Conservation (phyloP, 2,329 filamentous ascomycete genomes). For the Sclerotinia borealis region DNA sequence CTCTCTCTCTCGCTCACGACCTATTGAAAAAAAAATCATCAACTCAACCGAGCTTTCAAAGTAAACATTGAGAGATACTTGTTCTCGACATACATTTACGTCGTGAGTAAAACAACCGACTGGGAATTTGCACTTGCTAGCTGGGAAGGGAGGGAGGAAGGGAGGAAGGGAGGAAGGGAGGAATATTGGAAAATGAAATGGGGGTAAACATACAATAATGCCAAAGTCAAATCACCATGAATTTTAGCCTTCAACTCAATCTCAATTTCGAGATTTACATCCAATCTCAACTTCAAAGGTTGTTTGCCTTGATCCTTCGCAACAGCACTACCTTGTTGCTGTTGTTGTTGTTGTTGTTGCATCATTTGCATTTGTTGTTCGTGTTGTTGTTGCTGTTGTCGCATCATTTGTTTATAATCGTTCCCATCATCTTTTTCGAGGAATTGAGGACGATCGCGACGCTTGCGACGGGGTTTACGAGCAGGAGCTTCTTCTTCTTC, state of each 20-base stretch:
- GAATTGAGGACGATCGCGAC: slow-evolving; percentile 12
- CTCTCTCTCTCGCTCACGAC: not conserved
- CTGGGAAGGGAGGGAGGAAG: not conserved
- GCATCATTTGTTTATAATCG: slow-evolving; percentile 8
- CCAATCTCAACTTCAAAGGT: slow-evolving; percentile 62
- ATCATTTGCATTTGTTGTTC: slow-evolving; percentile 13
- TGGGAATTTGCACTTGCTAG: not conserved
- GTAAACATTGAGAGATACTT: slow-evolving; percentile 1
- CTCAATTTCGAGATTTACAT: slow-evolving; percentile 73
- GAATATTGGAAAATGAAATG: too few relatives aligned
- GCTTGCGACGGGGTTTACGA: slow-evolving; percentile 9
- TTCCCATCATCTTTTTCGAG: slow-evolving; percentile 8
- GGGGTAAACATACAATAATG: slow-evolving; percentile 24
- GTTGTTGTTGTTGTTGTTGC: slow-evolving; percentile 5
- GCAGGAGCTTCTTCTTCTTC: slow-evolving; percentile 3
- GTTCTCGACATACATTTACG: slow-evolving; percentile 3
- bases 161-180: not conserved
- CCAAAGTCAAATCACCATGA: slow-evolving; percentile 71
- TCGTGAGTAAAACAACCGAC: not conserved
- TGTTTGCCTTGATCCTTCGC: slow-evolving; percentile 37
- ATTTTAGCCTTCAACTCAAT: slow-evolving; percentile 76
- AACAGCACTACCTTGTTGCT: slow-evolving; percentile 1
- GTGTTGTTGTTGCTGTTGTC: slow-evolving; percentile 3
- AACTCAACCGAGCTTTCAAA: slow-evolving; percentile 7
- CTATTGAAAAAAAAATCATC: slow-evolving; percentile 7